Base-by-base conservation (phyloP, 2,329 filamentous ascomycete genomes). In the Pestalotiopsis sp. region DNA sequence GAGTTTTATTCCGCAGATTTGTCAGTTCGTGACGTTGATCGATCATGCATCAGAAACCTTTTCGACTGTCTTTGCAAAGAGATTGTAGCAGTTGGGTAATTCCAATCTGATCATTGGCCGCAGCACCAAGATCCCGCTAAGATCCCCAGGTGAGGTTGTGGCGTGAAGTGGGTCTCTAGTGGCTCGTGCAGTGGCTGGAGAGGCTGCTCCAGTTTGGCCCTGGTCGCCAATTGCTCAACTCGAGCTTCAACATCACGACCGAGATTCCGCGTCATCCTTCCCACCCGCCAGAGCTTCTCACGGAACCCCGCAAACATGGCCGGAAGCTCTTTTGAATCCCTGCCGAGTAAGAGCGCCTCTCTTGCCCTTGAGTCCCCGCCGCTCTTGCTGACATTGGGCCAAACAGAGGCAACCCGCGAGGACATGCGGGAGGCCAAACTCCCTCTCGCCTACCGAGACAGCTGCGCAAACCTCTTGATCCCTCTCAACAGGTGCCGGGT, bases 401-500 rank as follows among this genome's bases (percentile, higher is more conserved):
- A 20, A n/a, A 23, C 78, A 93, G 91, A 88, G 81, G 93, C 93
- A 74, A 93, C 93, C 73, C 90, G 94, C 82, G 91, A 97, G 86
- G 93, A 96, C 83, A 98, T 98, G 95, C 91, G 93, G 79, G 93
- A 94, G 77, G 95, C 95, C 74, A 91, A 90, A 78, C 88, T 98
- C 65, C 95, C 96, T 13, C 83, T 98, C 67, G 88, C 92, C 76
- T 99, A 99, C 88, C 90, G 96, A 80, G 96, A 99, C 84, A 95
- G 91, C 84, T 99, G 96, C 85, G 96, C 95, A 72, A 91, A 96
- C 83, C 92, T 99, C 61, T 86, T 98, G 71, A 98, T 98, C 72
- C 96, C 96, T 17, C 88, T 99, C 75, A 99, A 99, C 86, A 92
- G 92, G 78, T 99, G 96, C 88, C 94, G 96, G 71, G 89, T 90